These are phyloP conservation scores for Rhipidocladum racemiflorum DNA, from an alignment of 176 grass and related monocot genomes.

Conservation along the genomic window DNA sequence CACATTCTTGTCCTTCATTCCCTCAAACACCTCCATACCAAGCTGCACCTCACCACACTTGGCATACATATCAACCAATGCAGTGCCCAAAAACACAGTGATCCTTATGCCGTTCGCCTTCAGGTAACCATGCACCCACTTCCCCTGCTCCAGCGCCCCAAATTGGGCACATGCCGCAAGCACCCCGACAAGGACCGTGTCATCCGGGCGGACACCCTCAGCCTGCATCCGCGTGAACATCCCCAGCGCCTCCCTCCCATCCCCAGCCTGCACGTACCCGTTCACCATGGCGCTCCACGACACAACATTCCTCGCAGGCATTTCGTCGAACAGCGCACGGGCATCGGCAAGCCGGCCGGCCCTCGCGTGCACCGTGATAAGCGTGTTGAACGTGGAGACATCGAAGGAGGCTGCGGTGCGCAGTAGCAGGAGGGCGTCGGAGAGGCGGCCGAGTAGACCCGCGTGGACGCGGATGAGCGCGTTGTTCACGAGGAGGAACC, in stretches of 20 bases:
- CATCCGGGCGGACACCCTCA: constrained; percentile 28
- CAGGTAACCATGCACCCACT: constrained; percentile 50
- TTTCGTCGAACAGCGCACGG: constrained; percentile 43
- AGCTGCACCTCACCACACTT: constrained; percentile 52
- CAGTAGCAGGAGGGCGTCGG: constrained; percentile 34
- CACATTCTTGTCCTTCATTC: constrained; percentile 49
- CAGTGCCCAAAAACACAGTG: constrained; percentile 46
- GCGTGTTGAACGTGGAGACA: constrained; percentile 45
- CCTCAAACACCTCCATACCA: constrained; percentile 40
- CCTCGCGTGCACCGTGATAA: constrained; percentile 38
- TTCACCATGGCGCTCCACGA: constrained; percentile 60
- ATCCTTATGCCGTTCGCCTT: constrained; percentile 26
- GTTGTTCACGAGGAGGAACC: constrained; percentile 49
- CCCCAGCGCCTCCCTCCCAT: constrained; percentile 33
- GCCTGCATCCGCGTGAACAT: constrained; percentile 40
- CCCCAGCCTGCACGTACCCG: constrained; percentile 48
- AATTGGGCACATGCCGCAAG: constrained; percentile 35
- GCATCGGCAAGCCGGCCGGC: constrained; percentile 9
- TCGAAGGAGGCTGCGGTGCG: constrained; percentile 18
- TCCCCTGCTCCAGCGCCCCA: constrained; percentile 52
- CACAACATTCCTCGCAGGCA: constrained; percentile 41
- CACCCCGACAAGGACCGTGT: constrained; percentile 39
- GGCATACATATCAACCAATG: constrained; percentile 50
- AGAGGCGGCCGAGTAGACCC: constrained; percentile 16
- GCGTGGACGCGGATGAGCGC: constrained; percentile 53